Evolutionary conservation across 129 eudicot species (phyloP), one percentile per base, ranked within the genome.

Genomic region (Oenanthe sinensis): DNA sequence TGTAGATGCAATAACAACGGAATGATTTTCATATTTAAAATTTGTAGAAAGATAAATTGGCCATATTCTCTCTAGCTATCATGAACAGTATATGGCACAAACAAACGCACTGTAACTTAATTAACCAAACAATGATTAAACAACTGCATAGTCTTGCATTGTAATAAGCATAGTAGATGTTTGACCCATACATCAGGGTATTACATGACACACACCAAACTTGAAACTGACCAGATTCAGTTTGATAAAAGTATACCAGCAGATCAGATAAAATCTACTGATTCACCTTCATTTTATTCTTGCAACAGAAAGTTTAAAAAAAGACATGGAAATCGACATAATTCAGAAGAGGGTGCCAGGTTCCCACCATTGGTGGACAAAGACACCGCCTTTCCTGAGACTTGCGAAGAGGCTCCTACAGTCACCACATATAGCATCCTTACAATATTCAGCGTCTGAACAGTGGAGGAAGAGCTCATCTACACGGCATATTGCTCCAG

Each of bases 401-500:
- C 94, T 82, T 70, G 67, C 77, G 55, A 81, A 81, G 26, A 93
- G 88, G 77, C 89, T 85, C 55, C 14, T 58, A 71, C 92, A 87
- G 81, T 87, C 88, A 73, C 78, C 91, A 79, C 91, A 87, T 22
- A 40, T 76, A 47, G 85, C 80, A 58, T 49, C 62, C 40, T 74
- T 45, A 52, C 91, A 91, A 77, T 88, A 82, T 2, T 58, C 79
- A 47, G 69, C 68, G 55, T 92, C 86, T 0, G 91, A 78, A 52
- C 96, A 93, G 19, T 79, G 85, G 42, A 93, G 85, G 85, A 93
- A 93, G 45, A 93, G 89, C 85, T 93, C 98, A 78, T 93, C 96
- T 3, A 93, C 88, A 68, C 68, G 90, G 83, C 98, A 93, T 50
- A 93, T 90, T 22, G 82, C 92, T 55, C 98, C 98, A 52, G 84